Evolutionary conservation across 2,329 filamentous ascomycete species (phyloP).

Genomic region (Raffaelea albimanens): DNA sequence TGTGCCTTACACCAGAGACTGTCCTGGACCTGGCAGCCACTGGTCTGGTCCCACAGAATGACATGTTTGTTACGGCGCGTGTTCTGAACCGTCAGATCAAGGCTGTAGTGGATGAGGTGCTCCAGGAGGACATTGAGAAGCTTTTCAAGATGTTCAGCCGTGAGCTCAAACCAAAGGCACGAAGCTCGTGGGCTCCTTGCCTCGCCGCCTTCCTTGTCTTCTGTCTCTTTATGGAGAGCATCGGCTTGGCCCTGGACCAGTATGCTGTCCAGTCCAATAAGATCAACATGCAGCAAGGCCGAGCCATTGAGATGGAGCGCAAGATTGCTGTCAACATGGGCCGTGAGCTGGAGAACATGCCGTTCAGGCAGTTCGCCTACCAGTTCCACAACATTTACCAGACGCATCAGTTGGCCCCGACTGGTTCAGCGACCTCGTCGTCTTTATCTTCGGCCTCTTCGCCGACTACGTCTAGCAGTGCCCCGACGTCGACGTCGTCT

Average conservation of each 20-base stretch:
- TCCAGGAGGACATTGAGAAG: slow-evolving; percentile 38
- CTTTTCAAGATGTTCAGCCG: slow-evolving; percentile 44
- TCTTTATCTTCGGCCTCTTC: slow-evolving; percentile 4
- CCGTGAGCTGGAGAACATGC: slow-evolving; percentile 45
- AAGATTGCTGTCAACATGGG: slow-evolving; percentile 36
- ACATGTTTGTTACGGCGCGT: slow-evolving; percentile 38
- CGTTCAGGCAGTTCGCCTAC: slow-evolving; percentile 50
- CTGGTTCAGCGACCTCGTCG: slow-evolving; percentile 25
- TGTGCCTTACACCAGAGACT: slow-evolving; percentile 38
- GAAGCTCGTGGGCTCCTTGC: slow-evolving; percentile 46
- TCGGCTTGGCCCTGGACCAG: slow-evolving; percentile 42
- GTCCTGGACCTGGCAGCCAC: slow-evolving; percentile 30
- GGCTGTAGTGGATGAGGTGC: slow-evolving; percentile 44
- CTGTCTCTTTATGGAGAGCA: slow-evolving; percentile 49
- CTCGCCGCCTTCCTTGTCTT: slow-evolving; percentile 46
- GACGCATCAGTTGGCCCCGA: slow-evolving; percentile 41
- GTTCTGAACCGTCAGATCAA: slow-evolving; percentile 49
- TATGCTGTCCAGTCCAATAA: slow-evolving; percentile 44
- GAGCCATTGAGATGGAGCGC: slow-evolving; percentile 23
- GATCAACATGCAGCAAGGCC: slow-evolving; percentile 29
- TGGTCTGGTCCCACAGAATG: slow-evolving; percentile 33
- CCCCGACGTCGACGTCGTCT: slow-evolving; percentile 17
- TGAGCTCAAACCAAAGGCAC: slow-evolving; percentile 43
- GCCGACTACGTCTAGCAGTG: not conserved
- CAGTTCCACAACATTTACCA: slow-evolving; percentile 53